Percentiles rank a stretch among this genome's conserved stretches.
Evolutionary conservation across 345 rosid genomes (phyloP).

Genomic region (Angophora floribunda): DNA sequence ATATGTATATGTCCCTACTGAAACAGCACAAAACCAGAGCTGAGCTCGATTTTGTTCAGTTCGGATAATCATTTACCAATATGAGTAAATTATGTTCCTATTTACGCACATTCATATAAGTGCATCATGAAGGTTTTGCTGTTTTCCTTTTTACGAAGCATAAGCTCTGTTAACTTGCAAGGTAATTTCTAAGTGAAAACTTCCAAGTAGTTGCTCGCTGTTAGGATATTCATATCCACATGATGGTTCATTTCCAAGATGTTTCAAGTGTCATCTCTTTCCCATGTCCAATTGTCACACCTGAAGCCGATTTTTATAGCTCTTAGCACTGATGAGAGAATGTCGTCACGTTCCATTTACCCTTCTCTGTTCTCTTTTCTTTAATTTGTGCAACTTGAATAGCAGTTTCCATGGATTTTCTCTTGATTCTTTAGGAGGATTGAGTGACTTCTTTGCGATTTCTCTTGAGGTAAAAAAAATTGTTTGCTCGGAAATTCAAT

Average conservation of each 20-base stretch:
- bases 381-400: background rate
- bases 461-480: background rate
- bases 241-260: background rate
- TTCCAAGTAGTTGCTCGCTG: background rate
- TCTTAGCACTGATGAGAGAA: background rate
- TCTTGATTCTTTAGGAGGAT: background rate
- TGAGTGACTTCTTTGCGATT: background rate
- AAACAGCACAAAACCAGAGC: background rate
- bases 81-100: background rate
- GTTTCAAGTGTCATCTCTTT: background rate
- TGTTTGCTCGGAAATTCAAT: background rate
- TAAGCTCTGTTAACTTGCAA: background rate
- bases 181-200: background rate
- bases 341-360: background rate
- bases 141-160: background rate
- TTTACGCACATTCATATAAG: background rate
- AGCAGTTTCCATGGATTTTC: background rate
- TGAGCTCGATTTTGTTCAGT: background rate
- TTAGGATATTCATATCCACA: background rate
- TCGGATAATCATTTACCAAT: background rate
- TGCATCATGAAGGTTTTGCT: background rate
- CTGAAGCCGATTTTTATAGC: background rate
- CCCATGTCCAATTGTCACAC: background rate
- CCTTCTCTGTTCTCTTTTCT: background rate
- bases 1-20: background rate